phyloP scores from a whole-genome alignment of 2,329 filamentous ascomycete genomes.

The Clonostachys rosea region DNA sequence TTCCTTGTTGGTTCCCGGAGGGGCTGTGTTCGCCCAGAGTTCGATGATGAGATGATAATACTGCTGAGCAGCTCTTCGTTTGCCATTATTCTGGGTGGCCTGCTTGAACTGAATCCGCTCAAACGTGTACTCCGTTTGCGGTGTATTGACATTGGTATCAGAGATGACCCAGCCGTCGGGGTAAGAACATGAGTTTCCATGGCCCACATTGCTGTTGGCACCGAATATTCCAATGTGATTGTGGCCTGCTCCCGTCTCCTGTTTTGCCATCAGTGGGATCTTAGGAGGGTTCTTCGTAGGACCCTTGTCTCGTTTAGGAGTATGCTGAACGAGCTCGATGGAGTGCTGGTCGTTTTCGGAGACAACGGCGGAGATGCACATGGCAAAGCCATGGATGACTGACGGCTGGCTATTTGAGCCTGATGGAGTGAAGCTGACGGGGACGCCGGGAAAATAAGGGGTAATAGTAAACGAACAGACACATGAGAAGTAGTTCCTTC shows the following conservation, averaged over 20 bases:
- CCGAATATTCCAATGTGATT: not conserved
- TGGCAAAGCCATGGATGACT: constrained; percentile 70
- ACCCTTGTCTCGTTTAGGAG: constrained; percentile 85
- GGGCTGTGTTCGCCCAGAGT: constrained; percentile 66
- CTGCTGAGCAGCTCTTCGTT: constrained; percentile 83
- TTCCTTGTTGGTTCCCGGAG: constrained; percentile 36
- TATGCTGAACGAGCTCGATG: constrained; percentile 86
- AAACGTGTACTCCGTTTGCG: constrained; percentile 59
- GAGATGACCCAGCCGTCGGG: constrained; percentile 30
- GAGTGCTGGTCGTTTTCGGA: constrained; percentile 70
- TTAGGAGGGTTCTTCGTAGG: constrained; percentile 71
- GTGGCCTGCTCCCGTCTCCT: not conserved
- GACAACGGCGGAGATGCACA: constrained; percentile 80
- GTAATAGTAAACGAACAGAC: constrained; percentile 71
- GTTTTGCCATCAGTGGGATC: constrained; percentile 62
- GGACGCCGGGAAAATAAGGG: constrained; percentile 44
- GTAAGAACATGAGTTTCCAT: constrained; percentile 20
- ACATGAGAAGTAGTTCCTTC: constrained; percentile 87
- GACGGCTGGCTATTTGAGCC: constrained; percentile 47
- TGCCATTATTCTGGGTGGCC: constrained; percentile 90
- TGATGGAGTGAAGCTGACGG: constrained; percentile 44
- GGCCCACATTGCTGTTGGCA: not conserved
- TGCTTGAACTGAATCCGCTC: constrained; percentile 94
- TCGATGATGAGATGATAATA: constrained; percentile 91
- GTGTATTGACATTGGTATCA: constrained; percentile 22